phyloP scores from a whole-genome alignment of 495 filamentous ascomycete genomes.

The Astrocystis sublimbata region DNA sequence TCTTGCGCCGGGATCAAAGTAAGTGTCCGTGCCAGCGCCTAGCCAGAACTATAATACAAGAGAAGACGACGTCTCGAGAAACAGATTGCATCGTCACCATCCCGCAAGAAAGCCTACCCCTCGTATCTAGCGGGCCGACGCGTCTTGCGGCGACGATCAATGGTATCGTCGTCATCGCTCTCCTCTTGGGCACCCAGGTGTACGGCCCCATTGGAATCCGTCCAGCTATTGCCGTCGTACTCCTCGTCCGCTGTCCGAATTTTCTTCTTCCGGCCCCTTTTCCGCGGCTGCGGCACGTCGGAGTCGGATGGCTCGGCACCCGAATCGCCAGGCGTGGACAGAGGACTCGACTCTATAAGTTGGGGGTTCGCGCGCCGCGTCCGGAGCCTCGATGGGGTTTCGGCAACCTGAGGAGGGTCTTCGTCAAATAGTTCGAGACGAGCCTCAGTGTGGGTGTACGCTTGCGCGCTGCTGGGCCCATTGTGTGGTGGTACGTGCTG shows the following conservation, averaged over 20 bases:
- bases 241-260: conserved; percentile 26
- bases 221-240: conserved; percentile 31
- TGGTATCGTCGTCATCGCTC: conserved; percentile 21
- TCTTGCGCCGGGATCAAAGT: background rate
- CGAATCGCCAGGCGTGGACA: conserved; percentile 26
- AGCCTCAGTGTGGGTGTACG: conserved; percentile 30
- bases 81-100: background rate
- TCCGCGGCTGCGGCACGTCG: conserved; percentile 19
- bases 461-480: conserved; percentile 16
- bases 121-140: conserved; percentile 31
- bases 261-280: conserved; percentile 17
- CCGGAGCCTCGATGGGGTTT: conserved; percentile 25
- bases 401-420: conserved; percentile 17
- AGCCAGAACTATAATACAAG: background rate
- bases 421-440: conserved; percentile 26
- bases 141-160: conserved; percentile 25
- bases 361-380: conserved; percentile 22
- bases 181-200: conserved; percentile 24
- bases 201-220: conserved; percentile 25
- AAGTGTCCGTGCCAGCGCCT: background rate
- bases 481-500: no score
- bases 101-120: conserved; percentile 17
- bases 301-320: conserved; percentile 28
- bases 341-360: conserved; percentile 26
- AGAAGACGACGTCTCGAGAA: background rate